Evolutionary conservation across 352 stramenopile species (phyloP).

Genomic region (Phytopythium oedochilum): DNA sequence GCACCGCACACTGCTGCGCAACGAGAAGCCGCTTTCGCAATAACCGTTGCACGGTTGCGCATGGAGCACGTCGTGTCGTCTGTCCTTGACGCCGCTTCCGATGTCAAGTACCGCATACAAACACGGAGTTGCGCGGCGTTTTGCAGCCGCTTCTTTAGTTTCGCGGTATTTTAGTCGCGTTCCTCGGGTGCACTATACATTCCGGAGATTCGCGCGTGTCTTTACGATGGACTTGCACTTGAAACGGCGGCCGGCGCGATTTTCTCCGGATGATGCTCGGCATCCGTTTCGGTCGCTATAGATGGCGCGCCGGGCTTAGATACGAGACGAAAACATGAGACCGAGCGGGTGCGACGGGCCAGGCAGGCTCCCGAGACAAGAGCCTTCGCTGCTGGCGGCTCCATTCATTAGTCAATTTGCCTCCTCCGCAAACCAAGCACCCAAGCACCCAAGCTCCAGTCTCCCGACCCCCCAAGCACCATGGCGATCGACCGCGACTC

Average conservation of each 20-base stretch:
- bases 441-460: not conserved
- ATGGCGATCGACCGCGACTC: slow-evolving; percentile 10
- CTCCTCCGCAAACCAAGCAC: slow-evolving; percentile 2
- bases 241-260: not conserved
- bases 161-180: slow-evolving; percentile 1
- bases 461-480: not conserved
- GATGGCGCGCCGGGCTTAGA: not conserved
- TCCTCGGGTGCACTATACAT: not conserved
- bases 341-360: not conserved
- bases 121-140: not conserved
- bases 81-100: not conserved
- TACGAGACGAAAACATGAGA: too few species aligned
- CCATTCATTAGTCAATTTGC: slow-evolving; percentile 8
- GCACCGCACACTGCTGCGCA: too few species aligned
- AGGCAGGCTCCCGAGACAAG: not conserved
- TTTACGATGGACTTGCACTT: slow-evolving; percentile 1
- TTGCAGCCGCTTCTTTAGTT: not conserved
- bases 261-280: not conserved
- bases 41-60: too few species aligned
- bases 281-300: not conserved
- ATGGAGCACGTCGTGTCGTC: too few species aligned
- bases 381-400: too few species aligned
- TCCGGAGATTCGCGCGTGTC: slow-evolving; percentile 1
- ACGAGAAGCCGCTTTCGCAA: too few species aligned
- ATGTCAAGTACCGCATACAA: not conserved